phyloP scores from a whole-genome alignment of 371 early-diverging fungal species.

The Neoconidiobolus thromboides region DNA sequence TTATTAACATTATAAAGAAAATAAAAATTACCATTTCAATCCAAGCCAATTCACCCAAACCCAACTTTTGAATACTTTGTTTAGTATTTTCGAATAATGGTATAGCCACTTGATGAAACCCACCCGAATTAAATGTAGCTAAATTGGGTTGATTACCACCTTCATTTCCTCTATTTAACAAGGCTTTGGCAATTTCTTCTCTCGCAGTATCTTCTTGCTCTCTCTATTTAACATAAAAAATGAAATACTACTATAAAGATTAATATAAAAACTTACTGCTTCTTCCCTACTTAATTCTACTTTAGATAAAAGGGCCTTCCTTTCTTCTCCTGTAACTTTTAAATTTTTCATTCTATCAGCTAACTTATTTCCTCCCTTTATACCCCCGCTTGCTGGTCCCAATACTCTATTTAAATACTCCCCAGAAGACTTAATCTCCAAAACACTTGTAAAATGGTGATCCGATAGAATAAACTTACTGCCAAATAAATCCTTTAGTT shows the following conservation, averaged over 20 bases:
- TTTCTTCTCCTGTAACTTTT: not conserved
- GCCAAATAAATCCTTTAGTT: not conserved
- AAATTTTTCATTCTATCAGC: not conserved
- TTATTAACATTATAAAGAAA: no score
- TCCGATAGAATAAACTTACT: not conserved
- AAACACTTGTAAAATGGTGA: not conserved
- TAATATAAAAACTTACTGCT: not conserved
- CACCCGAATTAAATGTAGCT: not conserved
- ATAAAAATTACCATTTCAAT: not conserved
- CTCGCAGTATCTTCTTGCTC: not conserved
- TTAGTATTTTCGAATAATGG: not conserved
- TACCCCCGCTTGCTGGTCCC: not conserved
- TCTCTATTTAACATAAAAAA: not conserved
- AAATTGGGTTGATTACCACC: not conserved
- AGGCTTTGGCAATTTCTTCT: not conserved
- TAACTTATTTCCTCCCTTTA: not conserved
- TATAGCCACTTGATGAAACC: not conserved
- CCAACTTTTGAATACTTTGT: not conserved
- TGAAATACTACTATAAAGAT: not conserved
- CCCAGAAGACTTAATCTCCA: not conserved
- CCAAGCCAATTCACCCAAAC: not conserved
- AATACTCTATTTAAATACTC: not conserved
- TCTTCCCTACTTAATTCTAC: not conserved
- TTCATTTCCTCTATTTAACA: not conserved
- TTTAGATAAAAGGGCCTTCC: not conserved